These are phyloP conservation scores for Fusarium setosum DNA, from an alignment of 2,329 filamentous ascomycete genomes.

Conservation along the genomic window DNA sequence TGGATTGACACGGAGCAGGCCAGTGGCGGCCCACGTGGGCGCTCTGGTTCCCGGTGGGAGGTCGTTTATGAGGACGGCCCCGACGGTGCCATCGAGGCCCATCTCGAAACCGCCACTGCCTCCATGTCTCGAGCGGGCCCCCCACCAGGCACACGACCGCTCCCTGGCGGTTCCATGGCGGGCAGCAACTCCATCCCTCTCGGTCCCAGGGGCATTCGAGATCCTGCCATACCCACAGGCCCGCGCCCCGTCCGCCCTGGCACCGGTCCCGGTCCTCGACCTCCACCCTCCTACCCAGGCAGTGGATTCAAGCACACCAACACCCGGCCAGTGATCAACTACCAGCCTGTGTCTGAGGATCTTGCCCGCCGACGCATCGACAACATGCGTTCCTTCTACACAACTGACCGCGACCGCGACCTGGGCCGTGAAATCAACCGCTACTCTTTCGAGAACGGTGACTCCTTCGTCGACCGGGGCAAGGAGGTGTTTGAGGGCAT, in stretches of 20 bases:
- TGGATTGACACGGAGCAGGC: slow-evolving; percentile 81
- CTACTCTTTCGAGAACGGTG: slow-evolving; percentile 78
- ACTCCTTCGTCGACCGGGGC: slow-evolving; percentile 76
- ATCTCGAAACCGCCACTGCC: slow-evolving; percentile 54
- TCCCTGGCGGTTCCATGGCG: slow-evolving; percentile 30
- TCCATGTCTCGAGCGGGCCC: slow-evolving; percentile 32
- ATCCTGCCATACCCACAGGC: slow-evolving; percentile 45
- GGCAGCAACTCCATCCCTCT: slow-evolving; percentile 50
- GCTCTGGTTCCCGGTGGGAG: slow-evolving; percentile 71
- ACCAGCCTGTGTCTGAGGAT: slow-evolving; percentile 70
- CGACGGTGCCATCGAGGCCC: slow-evolving; percentile 65
- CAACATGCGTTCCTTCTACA: slow-evolving; percentile 61
- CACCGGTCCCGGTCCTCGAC: slow-evolving; percentile 42
- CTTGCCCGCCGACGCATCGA: slow-evolving; percentile 74
- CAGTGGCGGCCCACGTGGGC: slow-evolving; percentile 51
- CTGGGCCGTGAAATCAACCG: slow-evolving; percentile 68
- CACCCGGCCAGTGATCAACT: slow-evolving; percentile 56
- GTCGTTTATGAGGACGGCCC: slow-evolving; percentile 73
- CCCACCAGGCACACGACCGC: slow-evolving; percentile 24
- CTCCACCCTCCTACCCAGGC: slow-evolving; percentile 31
- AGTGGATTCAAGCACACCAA: slow-evolving; percentile 51
- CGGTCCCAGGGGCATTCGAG: slow-evolving; percentile 48
- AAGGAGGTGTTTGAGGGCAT: slow-evolving; percentile 76
- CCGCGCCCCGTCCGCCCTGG: slow-evolving; percentile 53
- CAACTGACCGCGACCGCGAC: slow-evolving; percentile 52